phyloP scores from a whole-genome alignment of 176 grass and related monocot genomes.

The Luzula sylvatica region DNA sequence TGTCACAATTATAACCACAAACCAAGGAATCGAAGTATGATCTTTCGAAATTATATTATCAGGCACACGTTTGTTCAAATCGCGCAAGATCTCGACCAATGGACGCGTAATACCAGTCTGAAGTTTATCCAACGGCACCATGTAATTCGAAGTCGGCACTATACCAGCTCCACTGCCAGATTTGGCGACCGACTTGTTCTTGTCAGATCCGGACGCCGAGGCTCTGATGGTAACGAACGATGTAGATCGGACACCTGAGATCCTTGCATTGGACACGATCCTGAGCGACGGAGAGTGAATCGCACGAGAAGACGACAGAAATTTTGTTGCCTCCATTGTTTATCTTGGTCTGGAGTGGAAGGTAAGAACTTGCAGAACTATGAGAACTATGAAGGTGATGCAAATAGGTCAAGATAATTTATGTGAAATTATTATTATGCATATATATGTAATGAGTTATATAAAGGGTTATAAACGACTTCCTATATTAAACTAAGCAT shows the following conservation, averaged over 20 bases:
- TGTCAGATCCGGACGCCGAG: constrained; percentile 10
- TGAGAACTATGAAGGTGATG: neutral
- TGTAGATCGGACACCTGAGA: constrained; percentile 3
- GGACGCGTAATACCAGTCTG: constrained; percentile 67
- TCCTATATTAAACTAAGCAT: neutral
- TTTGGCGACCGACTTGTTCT: constrained; percentile 3
- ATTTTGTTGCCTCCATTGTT: constrained; percentile 38
- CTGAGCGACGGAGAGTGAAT: neutral
- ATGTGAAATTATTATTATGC: neutral
- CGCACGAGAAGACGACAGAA: constrained; percentile 15
- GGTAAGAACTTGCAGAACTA: neutral
- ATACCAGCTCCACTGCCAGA: neutral
- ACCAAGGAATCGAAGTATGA: constrained; percentile 52
- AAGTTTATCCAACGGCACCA: constrained; percentile 55
- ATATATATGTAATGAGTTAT: neutral
- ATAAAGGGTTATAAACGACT: neutral
- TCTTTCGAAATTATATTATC: constrained; percentile 45
- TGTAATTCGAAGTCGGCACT: constrained; percentile 43
- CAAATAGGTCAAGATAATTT: neutral
- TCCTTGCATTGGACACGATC: neutral
- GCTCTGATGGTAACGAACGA: neutral
- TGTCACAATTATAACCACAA: neutral
- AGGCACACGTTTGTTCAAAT: constrained; percentile 91
- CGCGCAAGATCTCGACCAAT: constrained; percentile 83
- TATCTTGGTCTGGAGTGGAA: neutral